Evolutionary conservation across 2,329 filamentous ascomycete species (phyloP), one percentile per base, ranked within the genome.

Genomic region (Ophiostoma triangulosporum): DNA sequence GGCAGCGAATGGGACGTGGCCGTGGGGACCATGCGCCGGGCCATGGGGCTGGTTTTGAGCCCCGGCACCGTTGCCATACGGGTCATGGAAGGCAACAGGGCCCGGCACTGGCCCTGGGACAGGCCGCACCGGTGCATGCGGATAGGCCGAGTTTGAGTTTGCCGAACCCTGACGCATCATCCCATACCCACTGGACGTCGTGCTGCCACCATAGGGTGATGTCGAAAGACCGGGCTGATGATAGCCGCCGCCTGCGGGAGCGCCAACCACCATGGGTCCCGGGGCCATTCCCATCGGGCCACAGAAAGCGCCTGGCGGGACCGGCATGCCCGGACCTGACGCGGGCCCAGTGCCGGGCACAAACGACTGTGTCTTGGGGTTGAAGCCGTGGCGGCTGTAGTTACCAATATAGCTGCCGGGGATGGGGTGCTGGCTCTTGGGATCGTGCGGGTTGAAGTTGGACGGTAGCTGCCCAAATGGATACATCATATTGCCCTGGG

Each of bases 291-390:
- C 46, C 45, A 31, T 20, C 20, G 17, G 46, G 7, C 24, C 43
- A 11, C 29, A 6, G 5, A 14, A 20, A 6, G 9, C 27, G 8
- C 26, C 27, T 14, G 46, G 38, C 1, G 24, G 35, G 3, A 22
- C 36, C 3, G 48, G 17, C 29, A 36, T 38, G 3, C 54, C 36
- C 3, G 55, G 48, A 22, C 20, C 36, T 71, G 73, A 36, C 69
- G 70, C 8, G 69, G 69, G 38, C 72, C 72, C 70, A 58, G 67
- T 72, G 57, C 78, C 72, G 1, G 91, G 91, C 24, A 95, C 80
- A 66, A 97, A 96, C 0, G 90, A 86, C 63, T 95, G 87, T 15
- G 87, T 96, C 69, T 95, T 90, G 1, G 90, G 91, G 64, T 96
- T 96, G 71, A 97, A 96, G 12, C 85, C 81, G 61, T 88, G 87